These are phyloP conservation scores for Plasmopara halstedii DNA, from an alignment of 352 stramenopile genomes.

Conservation along the genomic window DNA sequence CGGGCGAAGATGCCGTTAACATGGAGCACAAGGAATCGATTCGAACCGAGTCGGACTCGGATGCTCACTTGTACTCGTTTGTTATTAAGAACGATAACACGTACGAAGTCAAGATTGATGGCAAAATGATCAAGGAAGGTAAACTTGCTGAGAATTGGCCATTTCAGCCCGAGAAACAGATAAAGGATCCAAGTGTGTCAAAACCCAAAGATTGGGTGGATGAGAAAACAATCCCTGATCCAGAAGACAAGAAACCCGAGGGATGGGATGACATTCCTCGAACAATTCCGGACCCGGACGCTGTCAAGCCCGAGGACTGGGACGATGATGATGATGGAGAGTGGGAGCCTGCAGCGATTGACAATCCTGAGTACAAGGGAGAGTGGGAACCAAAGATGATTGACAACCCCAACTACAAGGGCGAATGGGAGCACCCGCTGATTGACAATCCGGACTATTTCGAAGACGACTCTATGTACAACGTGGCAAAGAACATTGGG, in stretches of 20 bases:
- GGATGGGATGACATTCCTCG: slow-evolving; percentile 98
- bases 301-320: slow-evolving; percentile 98
- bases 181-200: slow-evolving; percentile 93
- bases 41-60: slow-evolving; percentile 63
- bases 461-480: slow-evolving; percentile 92
- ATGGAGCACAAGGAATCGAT: slow-evolving; percentile 87
- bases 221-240: slow-evolving; percentile 95
- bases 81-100: slow-evolving; percentile 96
- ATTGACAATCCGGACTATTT: slow-evolving; percentile 97
- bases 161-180: slow-evolving; percentile 93
- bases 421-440: slow-evolving; percentile 93
- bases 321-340: slow-evolving; percentile 99
- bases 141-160: slow-evolving; percentile 93
- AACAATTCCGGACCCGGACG: slow-evolving; percentile 96
- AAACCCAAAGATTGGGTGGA: slow-evolving; percentile 99
- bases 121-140: slow-evolving; percentile 89
- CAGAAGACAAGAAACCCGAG: slow-evolving; percentile 94
- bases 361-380: slow-evolving; percentile 97
- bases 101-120: slow-evolving; percentile 96
- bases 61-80: slow-evolving; percentile 98
- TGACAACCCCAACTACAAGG: slow-evolving; percentile 99
- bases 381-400: slow-evolving; percentile 98
- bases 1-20: slow-evolving; percentile 91
- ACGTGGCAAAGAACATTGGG: slow-evolving; percentile 93
- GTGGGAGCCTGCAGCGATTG: slow-evolving; percentile 94